Conservation (phyloP, 306 rosid genomes). For the Potentilla sterilis region DNA sequence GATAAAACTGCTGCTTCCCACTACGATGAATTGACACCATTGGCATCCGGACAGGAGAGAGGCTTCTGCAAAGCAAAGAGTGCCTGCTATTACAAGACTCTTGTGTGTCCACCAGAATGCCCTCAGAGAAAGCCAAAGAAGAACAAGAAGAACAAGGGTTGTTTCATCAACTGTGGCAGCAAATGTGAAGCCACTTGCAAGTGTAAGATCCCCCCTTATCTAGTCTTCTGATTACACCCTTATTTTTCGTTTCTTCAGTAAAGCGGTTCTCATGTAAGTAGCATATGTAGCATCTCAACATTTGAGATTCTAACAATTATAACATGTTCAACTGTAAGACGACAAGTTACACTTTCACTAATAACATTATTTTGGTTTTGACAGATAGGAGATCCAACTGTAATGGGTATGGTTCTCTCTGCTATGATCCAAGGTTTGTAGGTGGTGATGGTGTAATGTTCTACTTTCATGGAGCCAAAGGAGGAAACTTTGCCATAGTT, state of each 20-base stretch:
- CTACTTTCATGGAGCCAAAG: slow-evolving; percentile 81
- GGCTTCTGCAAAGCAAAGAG: slow-evolving; percentile 45
- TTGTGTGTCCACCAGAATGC: slow-evolving; percentile 58
- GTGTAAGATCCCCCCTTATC: slow-evolving; percentile 40
- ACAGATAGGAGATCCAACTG: slow-evolving; percentile 68
- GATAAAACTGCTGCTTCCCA: slow-evolving; percentile 25
- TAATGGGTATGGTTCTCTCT: slow-evolving; percentile 69
- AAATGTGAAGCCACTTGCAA: slow-evolving; percentile 84
- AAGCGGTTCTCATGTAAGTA: not conserved
- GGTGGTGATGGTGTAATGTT: slow-evolving; percentile 86
- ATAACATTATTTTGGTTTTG: not conserved
- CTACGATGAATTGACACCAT: slow-evolving; percentile 32
- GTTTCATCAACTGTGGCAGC: slow-evolving; percentile 63
- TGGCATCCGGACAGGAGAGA: slow-evolving; percentile 48
- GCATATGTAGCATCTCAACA: not conserved
- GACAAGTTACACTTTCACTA: slow-evolving; percentile 1
- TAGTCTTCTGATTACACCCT: not conserved
- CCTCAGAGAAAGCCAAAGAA: slow-evolving; percentile 59
- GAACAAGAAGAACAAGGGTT: slow-evolving; percentile 66
- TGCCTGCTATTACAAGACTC: slow-evolving; percentile 42
- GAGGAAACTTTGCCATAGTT: slow-evolving; percentile 63
- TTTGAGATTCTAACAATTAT: not conserved
- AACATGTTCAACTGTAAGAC: not conserved
- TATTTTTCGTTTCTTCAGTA: not conserved
- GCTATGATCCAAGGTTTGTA: slow-evolving; percentile 78